Conservation (phyloP, 768 basidiomycete species). For the Lactarius hatsudake region DNA sequence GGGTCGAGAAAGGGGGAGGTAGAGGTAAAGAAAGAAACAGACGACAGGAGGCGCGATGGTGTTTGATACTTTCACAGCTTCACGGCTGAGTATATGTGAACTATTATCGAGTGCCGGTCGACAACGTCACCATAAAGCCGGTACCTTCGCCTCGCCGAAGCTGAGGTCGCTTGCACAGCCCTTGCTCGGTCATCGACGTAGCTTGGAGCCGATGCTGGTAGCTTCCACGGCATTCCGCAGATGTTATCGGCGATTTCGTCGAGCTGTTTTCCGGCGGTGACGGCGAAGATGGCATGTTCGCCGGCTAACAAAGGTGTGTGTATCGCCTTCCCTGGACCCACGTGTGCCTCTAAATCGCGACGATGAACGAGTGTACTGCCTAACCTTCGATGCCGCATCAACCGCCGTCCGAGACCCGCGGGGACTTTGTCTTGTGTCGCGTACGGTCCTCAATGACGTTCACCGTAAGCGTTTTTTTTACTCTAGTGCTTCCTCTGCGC, state of each 20-base stretch:
- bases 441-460: background rate
- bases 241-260: background rate
- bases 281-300: background rate
- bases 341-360: background rate
- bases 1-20: background rate
- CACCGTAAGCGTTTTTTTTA: background rate
- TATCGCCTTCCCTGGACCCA: background rate
- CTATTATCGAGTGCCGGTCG: conserved; percentile 7
- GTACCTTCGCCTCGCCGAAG: background rate
- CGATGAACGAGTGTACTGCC: background rate
- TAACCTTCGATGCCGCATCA: background rate
- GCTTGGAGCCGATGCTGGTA: background rate
- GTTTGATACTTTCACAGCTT: conserved; percentile 9
- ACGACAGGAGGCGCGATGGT: background rate
- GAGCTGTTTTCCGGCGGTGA: background rate
- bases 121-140: conserved; percentile 17
- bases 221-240: background rate
- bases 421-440: background rate
- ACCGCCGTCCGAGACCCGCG: background rate
- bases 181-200: background rate
- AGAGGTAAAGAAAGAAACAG: background rate
- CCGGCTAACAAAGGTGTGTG: background rate
- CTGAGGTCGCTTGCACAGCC: background rate
- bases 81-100: background rate
- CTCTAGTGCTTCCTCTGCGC: no score